phyloP scores from a whole-genome alignment of 768 basidiomycete genomes.

The Lactarius sp. region DNA sequence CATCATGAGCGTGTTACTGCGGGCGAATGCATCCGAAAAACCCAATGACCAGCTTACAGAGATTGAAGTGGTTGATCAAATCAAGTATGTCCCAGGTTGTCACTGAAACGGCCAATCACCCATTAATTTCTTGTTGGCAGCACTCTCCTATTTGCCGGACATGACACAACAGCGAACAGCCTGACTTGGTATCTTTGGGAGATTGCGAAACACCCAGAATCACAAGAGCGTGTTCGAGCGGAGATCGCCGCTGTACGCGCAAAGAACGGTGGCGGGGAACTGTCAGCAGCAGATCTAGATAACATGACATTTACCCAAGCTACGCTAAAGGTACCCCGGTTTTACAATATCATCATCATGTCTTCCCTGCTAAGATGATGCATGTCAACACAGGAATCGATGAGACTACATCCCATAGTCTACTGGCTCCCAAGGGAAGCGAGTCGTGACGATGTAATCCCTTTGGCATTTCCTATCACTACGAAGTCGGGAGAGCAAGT shows the following conservation, averaged over 20 bases:
- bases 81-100: conserved; percentile 1
- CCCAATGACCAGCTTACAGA: neutral
- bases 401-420: too few species aligned
- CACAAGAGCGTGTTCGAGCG: too few species aligned
- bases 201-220: too few species aligned
- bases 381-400: neutral
- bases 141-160: neutral
- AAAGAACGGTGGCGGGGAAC: neutral
- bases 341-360: too few species aligned
- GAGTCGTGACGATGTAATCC: too few species aligned
- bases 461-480: too few species aligned
- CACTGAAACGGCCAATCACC: neutral
- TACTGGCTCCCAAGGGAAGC: too few species aligned
- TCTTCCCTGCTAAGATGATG: too few species aligned
- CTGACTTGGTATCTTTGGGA: neutral
- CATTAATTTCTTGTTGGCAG: neutral
- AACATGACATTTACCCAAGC: neutral
- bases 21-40: conserved; percentile 21
- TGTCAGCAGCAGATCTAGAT: conserved; percentile 1
- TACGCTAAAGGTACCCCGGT: too few species aligned
- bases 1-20: conserved; percentile 27
- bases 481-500: neutral
- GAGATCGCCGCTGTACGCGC: neutral
- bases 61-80: conserved; percentile 26
- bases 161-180: neutral